A percentile compares a stretch with the other conserved stretches of the same genome.
Conservation (phyloP, 192 early-diverging fungal genomes). For the Backusella tuberculispora region DNA sequence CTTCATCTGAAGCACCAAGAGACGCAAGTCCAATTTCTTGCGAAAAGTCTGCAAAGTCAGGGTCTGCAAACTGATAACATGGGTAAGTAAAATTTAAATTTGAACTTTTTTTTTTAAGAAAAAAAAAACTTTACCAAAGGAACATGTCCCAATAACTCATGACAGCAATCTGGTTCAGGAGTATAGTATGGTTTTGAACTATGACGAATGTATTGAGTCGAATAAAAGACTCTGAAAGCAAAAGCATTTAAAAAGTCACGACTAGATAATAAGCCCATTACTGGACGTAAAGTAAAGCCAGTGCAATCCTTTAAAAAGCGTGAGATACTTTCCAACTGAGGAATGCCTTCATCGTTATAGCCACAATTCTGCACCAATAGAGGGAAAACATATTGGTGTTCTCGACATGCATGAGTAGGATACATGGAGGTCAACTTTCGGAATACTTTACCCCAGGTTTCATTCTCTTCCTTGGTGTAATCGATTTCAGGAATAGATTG, state of each 20-base stretch:
- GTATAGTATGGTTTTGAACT: conserved; percentile 90
- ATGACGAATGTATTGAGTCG: conserved; percentile 97
- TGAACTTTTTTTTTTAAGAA: background rate
- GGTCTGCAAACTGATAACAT: conserved; percentile 68
- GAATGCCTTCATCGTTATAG: conserved; percentile 83
- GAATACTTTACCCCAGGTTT: conserved; percentile 87
- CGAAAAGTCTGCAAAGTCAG: conserved; percentile 92
- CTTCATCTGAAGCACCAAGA: conserved; percentile 89
- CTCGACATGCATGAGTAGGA: conserved; percentile 87
- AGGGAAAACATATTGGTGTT: conserved; percentile 90
- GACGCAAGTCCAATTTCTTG: conserved; percentile 95
- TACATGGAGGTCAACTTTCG: conserved; percentile 75
- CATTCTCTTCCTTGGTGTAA: conserved; percentile 79
- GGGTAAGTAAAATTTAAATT: background rate
- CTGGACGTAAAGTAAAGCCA: conserved; percentile 92
- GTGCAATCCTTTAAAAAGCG: conserved; percentile 93
- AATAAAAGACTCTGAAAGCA: conserved; percentile 97
- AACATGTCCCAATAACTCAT: conserved; percentile 94
- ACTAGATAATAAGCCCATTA: conserved; percentile 90
- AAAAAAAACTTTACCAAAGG: conserved; percentile 44
- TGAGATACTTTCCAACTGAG: conserved; percentile 89
- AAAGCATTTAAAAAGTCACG: conserved; percentile 96
- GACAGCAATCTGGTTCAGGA: conserved; percentile 94
- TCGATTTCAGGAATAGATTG: conserved; percentile 78
- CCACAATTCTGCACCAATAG: conserved; percentile 90